Base-by-base conservation (phyloP, 495 filamentous ascomycete genomes). In the Hypoxylon lienhwacheense region DNA sequence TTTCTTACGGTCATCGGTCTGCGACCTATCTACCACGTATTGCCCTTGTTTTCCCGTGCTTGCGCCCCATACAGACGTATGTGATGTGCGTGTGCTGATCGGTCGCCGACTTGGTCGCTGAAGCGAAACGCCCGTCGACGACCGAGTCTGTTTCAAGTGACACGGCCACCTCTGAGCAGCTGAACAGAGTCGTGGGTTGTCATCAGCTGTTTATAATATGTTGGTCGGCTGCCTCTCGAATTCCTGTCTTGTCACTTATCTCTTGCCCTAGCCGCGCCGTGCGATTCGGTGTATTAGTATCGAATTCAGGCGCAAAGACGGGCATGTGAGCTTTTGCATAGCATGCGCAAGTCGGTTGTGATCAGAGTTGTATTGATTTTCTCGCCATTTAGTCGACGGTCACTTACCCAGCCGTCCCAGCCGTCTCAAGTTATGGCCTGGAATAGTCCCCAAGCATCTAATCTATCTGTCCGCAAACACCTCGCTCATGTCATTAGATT, bases 381-480 rank as follows among this genome's bases (percentile, higher is more conserved):
- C 32, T 51, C 21, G 46, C 8, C 46, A 41, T 34, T 35, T 48
- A 60, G 43, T 25, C 41, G 47, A 34, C 16, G 45, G 21, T 25
- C 16, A 15, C 37, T n/a, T n/a, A n/a, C n/a, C n/a, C n/a, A n/a
- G n/a, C 11, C 17, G 44, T 43, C 28, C 7, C 17, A 43, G 50
- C 24, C 33, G 43, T 32, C 39, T 34, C 22, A 35, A 33, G 12
- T 41, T 33, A 42, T 28, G 26, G 46, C 42, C 21, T 39, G 22
- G 47, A 45, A 35, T 37, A 25, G 55, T 42, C 20, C 40, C 49
- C 47, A 43, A 41, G 16, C 51, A 41, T 55, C 49, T 62, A 50
- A 31, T 64, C 58, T 65, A 62, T 56, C 53, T 63, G 59, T 58
- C 59, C 53, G 15, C 43, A 42, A 63, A 54, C 42, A 58, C 58